phyloP scores from a whole-genome alignment of 177 flowering plant genomes.

The Vitis hybrid region DNA sequence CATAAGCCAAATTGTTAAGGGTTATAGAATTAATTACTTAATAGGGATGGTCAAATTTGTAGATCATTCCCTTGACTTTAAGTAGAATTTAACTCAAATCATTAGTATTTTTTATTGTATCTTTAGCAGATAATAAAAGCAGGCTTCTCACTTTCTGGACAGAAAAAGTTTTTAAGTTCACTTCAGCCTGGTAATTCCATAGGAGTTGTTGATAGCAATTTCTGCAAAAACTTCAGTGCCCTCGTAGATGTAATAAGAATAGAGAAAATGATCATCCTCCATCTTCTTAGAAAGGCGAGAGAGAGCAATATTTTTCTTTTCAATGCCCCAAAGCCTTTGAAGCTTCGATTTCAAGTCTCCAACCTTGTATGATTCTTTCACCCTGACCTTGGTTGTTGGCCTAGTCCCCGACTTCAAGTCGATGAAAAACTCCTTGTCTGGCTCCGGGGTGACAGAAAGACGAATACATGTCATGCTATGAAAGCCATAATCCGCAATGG shows the following conservation, averaged over 20 bases:
- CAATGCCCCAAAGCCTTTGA: background rate
- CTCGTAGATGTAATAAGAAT: background rate
- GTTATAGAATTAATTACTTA: too few relatives aligned
- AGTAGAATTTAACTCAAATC: too few relatives aligned
- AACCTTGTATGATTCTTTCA: background rate
- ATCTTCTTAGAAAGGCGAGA: background rate
- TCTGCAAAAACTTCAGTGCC: background rate
- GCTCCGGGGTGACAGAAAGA: background rate
- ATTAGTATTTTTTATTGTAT: too few relatives aligned
- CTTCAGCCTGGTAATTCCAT: too few relatives aligned
- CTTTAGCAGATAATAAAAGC: too few relatives aligned
- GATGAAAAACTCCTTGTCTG: background rate
- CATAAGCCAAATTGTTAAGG: too few relatives aligned
- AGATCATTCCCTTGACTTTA: too few relatives aligned
- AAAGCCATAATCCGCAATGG: background rate
- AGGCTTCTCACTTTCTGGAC: too few relatives aligned
- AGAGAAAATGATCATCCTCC: background rate
- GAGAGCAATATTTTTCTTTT: background rate
- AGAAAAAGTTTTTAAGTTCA: too few relatives aligned
- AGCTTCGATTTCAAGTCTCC: background rate
- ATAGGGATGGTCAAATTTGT: too few relatives aligned
- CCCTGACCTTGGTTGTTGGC: background rate
- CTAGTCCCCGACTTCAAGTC: background rate
- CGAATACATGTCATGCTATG: background rate
- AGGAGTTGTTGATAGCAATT: too few relatives aligned